phyloP scores from a whole-genome alignment of 2,329 filamentous ascomycete species.

The Paecilomyces formosus region DNA sequence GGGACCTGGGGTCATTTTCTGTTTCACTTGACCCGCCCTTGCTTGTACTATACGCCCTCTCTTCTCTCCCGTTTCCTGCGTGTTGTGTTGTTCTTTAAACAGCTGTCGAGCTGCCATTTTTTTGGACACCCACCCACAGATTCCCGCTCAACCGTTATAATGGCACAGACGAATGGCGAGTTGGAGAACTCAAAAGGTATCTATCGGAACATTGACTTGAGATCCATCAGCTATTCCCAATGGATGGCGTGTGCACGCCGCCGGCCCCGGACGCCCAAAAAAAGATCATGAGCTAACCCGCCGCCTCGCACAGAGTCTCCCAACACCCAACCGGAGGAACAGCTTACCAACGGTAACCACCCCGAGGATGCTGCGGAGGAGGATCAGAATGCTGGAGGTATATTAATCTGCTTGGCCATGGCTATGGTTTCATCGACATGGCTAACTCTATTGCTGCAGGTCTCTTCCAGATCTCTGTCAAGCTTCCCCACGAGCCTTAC shows the following conservation, averaged over 20 bases:
- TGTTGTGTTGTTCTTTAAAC: conserved; percentile 11
- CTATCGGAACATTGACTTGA: conserved; percentile 11
- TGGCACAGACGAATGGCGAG: conserved; percentile 34
- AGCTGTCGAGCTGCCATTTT: conserved; percentile 7
- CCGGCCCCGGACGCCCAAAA: background rate
- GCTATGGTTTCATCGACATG: background rate
- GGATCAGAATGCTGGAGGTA: conserved; percentile 27
- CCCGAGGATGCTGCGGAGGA: conserved; percentile 26
- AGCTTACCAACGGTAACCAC: conserved; percentile 26
- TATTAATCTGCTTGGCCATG: conserved; percentile 4
- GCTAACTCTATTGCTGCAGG: conserved; percentile 24
- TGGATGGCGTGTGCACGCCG: conserved; percentile 1
- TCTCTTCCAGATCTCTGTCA: conserved; percentile 66
- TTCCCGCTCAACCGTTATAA: conserved; percentile 14
- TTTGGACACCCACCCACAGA: background rate
- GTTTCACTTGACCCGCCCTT: conserved; percentile 3
- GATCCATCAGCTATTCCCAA: conserved; percentile 5
- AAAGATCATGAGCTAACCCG: conserved; percentile 9
- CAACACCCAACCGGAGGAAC: conserved; percentile 14
- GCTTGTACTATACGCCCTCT: conserved; percentile 4
- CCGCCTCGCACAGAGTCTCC: conserved; percentile 23
- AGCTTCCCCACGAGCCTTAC: conserved; percentile 70
- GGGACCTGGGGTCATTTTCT: conserved; percentile 3
- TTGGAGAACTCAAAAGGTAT: conserved; percentile 34
- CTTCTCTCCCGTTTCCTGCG: conserved; percentile 3